Conservation (phyloP, 441 rosid species). For the Brassica hybrid region DNA sequence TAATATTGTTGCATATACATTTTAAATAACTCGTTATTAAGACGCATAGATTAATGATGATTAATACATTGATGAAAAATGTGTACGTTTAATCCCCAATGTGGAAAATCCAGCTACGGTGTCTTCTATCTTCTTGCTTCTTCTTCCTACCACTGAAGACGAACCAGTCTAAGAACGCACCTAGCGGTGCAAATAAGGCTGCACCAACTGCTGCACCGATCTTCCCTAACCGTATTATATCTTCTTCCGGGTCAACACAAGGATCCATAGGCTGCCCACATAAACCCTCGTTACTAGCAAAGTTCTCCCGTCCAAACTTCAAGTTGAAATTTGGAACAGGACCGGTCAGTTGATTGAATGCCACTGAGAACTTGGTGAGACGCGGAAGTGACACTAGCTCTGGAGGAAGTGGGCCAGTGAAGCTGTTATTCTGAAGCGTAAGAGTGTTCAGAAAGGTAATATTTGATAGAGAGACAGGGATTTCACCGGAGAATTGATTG, state of each 20-base stretch:
- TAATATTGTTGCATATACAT: background rate
- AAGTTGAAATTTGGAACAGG: conserved; percentile 38
- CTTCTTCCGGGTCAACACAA: conserved; percentile 14
- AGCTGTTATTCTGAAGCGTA: conserved; percentile 38
- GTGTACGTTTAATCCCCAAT: conserved; percentile 5
- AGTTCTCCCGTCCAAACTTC: background rate
- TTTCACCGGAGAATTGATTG: conserved; percentile 57
- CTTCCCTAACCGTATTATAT: background rate
- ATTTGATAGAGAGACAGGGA: conserved; percentile 46
- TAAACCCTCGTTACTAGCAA: conserved; percentile 36
- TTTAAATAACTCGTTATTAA: background rate
- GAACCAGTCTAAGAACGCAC: conserved; percentile 22
- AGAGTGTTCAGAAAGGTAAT: conserved; percentile 52
- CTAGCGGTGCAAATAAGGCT: conserved; percentile 28
- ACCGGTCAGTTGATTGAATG: conserved; percentile 50
- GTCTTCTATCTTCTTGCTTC: background rate
- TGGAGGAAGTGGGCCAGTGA: conserved; percentile 44
- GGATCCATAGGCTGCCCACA: conserved; percentile 38
- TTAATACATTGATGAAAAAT: background rate
- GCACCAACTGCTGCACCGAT: conserved; percentile 24
- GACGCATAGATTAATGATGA: background rate
- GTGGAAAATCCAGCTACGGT: conserved; percentile 7
- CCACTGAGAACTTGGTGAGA: conserved; percentile 42
- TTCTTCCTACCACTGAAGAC: conserved; percentile 3
- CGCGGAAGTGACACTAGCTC: conserved; percentile 15